Conservation (phyloP, 208 protist species). For the Trichomonas vaginalis region DNA sequence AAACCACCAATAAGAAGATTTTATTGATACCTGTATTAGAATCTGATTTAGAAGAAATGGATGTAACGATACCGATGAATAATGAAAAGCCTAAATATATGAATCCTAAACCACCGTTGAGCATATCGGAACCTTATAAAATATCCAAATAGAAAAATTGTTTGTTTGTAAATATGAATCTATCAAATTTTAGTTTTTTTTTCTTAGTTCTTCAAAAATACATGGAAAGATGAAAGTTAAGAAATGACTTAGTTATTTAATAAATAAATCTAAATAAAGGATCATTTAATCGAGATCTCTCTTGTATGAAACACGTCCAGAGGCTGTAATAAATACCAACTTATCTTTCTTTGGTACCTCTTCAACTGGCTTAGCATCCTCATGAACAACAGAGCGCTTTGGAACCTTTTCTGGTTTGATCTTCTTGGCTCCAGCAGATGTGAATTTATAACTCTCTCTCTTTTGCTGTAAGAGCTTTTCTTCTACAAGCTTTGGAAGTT, state of each 20-base stretch:
- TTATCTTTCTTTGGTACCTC: neutral
- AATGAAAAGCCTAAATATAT: neutral
- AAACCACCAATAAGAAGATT: neutral
- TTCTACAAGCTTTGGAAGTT: neutral
- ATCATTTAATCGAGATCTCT: neutral
- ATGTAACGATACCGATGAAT: neutral
- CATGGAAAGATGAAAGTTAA: too few species aligned
- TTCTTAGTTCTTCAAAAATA: too few species aligned
- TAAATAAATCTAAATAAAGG: neutral
- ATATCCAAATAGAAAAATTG: neutral
- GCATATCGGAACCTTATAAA: neutral
- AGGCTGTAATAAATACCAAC: neutral
- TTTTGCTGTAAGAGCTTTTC: neutral
- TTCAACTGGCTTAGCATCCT: neutral
- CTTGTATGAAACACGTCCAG: neutral
- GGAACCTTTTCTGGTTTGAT: neutral
- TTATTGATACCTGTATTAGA: neutral
- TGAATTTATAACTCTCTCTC: neutral
- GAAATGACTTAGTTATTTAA: too few species aligned
- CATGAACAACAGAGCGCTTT: neutral
- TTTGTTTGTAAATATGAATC: neutral
- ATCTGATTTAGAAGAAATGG: neutral
- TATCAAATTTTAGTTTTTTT: neutral
- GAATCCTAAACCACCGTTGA: neutral
- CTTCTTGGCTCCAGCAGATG: neutral